phyloP scores from a whole-genome alignment of 192 early-diverging fungal species.

The Phlyctochytrium planicorne region DNA sequence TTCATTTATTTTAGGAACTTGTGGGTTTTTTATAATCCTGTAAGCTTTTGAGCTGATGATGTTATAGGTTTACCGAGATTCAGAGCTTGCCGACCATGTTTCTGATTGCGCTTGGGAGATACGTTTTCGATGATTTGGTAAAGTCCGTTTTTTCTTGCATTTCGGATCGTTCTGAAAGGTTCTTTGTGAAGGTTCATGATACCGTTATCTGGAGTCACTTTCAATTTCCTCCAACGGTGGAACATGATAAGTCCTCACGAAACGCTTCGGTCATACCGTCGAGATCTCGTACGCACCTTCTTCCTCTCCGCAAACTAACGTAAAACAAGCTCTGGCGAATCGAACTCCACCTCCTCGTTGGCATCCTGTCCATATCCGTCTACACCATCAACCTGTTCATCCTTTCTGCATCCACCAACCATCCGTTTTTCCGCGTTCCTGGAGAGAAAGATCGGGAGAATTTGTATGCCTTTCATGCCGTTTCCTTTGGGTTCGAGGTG shows the following conservation, averaged over 20 bases:
- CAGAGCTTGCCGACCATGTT: background rate
- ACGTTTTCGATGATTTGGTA: background rate
- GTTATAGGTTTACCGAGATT: no score
- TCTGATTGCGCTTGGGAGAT: background rate
- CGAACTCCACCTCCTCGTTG: background rate
- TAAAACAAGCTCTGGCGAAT: background rate
- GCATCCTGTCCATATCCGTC: background rate
- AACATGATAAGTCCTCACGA: no score
- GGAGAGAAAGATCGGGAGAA: background rate
- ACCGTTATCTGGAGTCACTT: no score
- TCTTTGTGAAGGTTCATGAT: background rate
- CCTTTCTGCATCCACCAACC: background rate
- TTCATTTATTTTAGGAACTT: background rate
- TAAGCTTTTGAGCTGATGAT: no score
- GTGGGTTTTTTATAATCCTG: no score
- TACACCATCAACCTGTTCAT: background rate
- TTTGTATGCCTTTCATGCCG: background rate
- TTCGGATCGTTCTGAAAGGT: background rate
- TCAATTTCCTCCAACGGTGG: no score
- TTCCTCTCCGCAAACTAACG: no score
- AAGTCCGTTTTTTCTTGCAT: background rate
- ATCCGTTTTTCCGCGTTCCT: background rate
- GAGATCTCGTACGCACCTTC: no score
- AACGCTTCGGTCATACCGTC: no score
- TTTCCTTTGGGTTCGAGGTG: background rate